phyloP scores from a whole-genome alignment of 2,329 filamentous ascomycete genomes.

The Zymoseptoria brevis region DNA sequence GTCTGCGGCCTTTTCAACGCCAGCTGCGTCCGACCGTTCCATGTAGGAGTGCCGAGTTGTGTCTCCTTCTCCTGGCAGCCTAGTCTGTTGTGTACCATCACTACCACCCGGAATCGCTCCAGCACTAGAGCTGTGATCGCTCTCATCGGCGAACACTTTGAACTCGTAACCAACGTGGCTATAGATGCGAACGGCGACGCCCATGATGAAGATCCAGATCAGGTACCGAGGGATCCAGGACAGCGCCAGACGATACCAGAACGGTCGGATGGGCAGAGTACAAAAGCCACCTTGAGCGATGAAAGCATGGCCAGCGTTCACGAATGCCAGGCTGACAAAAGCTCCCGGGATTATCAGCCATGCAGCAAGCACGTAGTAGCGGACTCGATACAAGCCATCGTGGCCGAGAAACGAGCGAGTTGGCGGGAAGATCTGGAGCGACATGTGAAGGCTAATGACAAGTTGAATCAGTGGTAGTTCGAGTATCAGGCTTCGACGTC shows the following conservation, averaged over 20 bases:
- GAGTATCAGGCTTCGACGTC: too few relatives aligned
- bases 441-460: slow-evolving; percentile 34
- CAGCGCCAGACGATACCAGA: slow-evolving; percentile 61
- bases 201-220: slow-evolving; percentile 56
- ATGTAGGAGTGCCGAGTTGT: neutral
- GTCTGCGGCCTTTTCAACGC: slow-evolving; percentile 11
- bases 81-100: neutral
- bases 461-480: too few relatives aligned
- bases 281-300: slow-evolving; percentile 60
- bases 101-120: neutral
- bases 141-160: slow-evolving; percentile 30
- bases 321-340: slow-evolving; percentile 56
- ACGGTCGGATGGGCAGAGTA: slow-evolving; percentile 57
- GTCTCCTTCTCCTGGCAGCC: neutral
- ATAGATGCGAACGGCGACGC: slow-evolving; percentile 63
- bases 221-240: slow-evolving; percentile 68
- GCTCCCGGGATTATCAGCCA: slow-evolving; percentile 53
- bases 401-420: slow-evolving; percentile 35
- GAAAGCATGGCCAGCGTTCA: slow-evolving; percentile 49
- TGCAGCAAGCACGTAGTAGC: slow-evolving; percentile 50
- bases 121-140: slow-evolving; percentile 18
- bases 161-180: slow-evolving; percentile 51
- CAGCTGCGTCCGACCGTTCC: slow-evolving; percentile 6
- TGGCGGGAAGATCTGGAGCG: slow-evolving; percentile 56
- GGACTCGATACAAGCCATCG: slow-evolving; percentile 61